Evolutionary conservation across 352 stramenopile species (phyloP), one percentile per base, ranked within the genome.

Genomic region (Saprolegnia diclina): DNA sequence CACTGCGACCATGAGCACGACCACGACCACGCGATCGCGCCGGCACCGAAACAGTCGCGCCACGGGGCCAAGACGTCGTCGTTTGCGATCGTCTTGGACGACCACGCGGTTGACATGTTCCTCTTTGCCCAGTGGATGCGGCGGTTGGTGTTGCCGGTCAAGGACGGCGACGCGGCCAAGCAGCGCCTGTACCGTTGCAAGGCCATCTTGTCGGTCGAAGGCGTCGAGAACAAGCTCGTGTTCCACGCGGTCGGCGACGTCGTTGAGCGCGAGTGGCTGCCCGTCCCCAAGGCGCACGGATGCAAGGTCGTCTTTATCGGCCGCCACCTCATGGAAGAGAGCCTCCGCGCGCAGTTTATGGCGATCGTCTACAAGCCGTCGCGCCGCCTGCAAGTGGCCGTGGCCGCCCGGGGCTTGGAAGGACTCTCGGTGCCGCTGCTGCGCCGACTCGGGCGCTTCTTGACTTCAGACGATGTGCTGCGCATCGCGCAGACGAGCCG

Each of bases 271-370:
- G 63, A 69, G 29, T 69, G 63, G 63, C 53, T 69, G 22, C 19
- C 45, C 10, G 63, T 69, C 21, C 45, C 63, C 11, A 29, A 24
- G 11, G 32, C 29, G 24, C 40, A 73, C 19, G 67, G 73, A 6
- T 74, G 65, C 63, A 74, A 74, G 35, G 75, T 78, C 42, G 73
- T 78, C 10, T 78, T 78, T 62, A 78, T 78, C 59, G 73, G 73
- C 24, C 71, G 71, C 26, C 46, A 68, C 21, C 66, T 78, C 18
- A 59, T 73, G 52, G 68, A 69, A 48, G 26, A 7, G 10, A 29
- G 32, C 18, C 21, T 69, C 5, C 63, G 71, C 38, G 56, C 50
- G 1, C 68, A 72, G n/a, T 64, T 74, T 29, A 56, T 65, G 56
- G 62, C 67, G 5, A 64, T 70, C 35, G 67, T 77, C 45, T 56